Conservation (phyloP, 306 rosid genomes). For the Mimosa bimucronata region DNA sequence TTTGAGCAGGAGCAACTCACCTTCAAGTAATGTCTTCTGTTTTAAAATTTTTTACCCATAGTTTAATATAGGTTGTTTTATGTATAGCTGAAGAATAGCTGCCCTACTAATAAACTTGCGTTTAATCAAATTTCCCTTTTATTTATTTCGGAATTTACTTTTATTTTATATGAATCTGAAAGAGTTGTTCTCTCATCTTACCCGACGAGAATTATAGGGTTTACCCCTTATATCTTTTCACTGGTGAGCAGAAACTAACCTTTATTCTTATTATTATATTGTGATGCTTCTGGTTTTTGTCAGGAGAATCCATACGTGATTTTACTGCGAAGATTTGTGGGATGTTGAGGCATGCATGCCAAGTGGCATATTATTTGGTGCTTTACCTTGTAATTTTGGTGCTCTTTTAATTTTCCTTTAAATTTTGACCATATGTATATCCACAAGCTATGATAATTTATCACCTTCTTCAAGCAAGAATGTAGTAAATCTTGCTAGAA, state of each 20-base stretch:
- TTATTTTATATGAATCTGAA: background rate
- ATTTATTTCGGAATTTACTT: background rate
- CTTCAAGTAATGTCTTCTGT: too few relatives aligned
- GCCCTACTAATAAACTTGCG: too few relatives aligned
- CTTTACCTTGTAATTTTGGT: background rate
- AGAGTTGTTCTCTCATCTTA: background rate
- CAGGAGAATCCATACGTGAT: background rate
- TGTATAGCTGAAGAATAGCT: too few relatives aligned
- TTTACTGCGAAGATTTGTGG: background rate
- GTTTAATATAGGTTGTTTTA: too few relatives aligned
- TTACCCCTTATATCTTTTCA: background rate
- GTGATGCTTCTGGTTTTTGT: background rate
- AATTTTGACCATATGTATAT: background rate
- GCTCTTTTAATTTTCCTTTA: background rate
- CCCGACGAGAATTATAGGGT: background rate
- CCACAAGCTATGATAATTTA: background rate
- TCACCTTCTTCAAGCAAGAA: constrained; percentile 1
- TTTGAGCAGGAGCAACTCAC: too few relatives aligned
- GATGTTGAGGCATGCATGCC: background rate
- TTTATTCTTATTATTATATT: background rate
- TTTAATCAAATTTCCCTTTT: too few relatives aligned
- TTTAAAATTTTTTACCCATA: too few relatives aligned
- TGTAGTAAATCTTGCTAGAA: background rate
- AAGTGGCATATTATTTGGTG: background rate
- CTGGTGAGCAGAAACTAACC: background rate